Evolutionary conservation across 1,284 basidiomycete genomes (phyloP), one percentile per base, ranked within the genome.

Genomic region (Cryptococcus deneoformans): DNA sequence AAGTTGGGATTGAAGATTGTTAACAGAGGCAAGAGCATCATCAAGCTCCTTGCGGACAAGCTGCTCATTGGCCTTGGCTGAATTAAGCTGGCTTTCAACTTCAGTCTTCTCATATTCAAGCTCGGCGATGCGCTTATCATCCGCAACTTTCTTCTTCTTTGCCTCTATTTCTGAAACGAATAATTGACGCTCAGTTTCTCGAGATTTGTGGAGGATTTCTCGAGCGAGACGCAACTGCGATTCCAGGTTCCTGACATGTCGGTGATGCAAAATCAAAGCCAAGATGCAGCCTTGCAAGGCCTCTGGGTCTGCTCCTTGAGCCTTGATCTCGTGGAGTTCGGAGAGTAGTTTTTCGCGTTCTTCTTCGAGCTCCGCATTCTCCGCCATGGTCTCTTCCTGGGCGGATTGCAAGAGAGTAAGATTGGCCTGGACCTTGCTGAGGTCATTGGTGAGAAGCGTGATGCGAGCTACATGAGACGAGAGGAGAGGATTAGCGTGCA

Each of bases 351-450:
- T 20, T 29, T 59, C 48, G 7, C 47, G 48, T 29, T 59, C 53
- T 38, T 58, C 57, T 14, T 44, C 44, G 1, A 61, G 53, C 36
- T 59, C 61, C 12, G 46, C 10, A 37, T 60, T 61, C 37, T 65
- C 64, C 9, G 50, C 54, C n/a, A 59, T 42, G 34, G 53, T 57
- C 36, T 62, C 61, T 39, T 62, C 52, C 29, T 60, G 59, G 14
- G 64, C 64, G 29, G 60, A 58, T 46, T 65, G 52, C 6, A 57
- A 50, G 9, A 65, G 59, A 3, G 48, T 52, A 10, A 63, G 53
- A 36, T 65, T 65, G 11, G 54, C 34, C n/a, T 61, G 59, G 7
- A 52, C 52, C 42, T 63, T 62, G 16, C 58, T 59, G 39, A 65
- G 50, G 10, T 63, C 59, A 36, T 61, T 59, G 6, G 47, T 52